Evolutionary conservation across 1,139 yeast species (phyloP).

Genomic region (Geotrichum australiense): DNA sequence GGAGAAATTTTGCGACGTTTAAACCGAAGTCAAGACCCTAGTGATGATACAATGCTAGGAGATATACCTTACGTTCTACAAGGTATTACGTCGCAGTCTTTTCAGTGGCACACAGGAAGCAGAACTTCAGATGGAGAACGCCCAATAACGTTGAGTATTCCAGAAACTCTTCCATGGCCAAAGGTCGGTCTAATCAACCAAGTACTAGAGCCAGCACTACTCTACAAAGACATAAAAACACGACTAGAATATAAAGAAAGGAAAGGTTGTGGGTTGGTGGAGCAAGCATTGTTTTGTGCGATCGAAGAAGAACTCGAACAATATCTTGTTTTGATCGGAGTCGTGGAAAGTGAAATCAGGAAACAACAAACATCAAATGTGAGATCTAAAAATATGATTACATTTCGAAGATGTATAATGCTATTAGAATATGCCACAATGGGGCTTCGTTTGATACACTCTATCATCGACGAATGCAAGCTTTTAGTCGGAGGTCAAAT

Average conservation of each 20-base stretch:
- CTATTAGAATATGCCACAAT: constrained; percentile 47
- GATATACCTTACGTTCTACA: constrained; percentile 61
- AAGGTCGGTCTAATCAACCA: constrained; percentile 50
- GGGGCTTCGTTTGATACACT: constrained; percentile 50
- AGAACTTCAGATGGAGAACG: constrained; percentile 11
- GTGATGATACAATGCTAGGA: constrained; percentile 48
- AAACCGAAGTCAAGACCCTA: constrained; percentile 22
- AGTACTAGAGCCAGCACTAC: constrained; percentile 66
- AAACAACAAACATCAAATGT: constrained; percentile 20
- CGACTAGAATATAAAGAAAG: constrained; percentile 29
- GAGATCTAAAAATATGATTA: constrained; percentile 21
- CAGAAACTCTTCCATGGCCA: constrained; percentile 50
- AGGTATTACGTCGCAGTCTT: constrained; percentile 63
- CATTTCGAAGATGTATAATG: constrained; percentile 40
- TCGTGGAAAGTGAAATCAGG: constrained; percentile 38
- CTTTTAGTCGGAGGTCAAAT: constrained; percentile 48
- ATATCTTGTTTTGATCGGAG: constrained; percentile 53
- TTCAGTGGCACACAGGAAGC: constrained; percentile 42
- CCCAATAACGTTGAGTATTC: constrained; percentile 35
- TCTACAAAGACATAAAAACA: constrained; percentile 45
- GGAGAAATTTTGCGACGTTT: constrained; percentile 14
- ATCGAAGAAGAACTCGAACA: constrained; percentile 46
- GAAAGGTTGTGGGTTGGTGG: constrained; percentile 39
- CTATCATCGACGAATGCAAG: constrained; percentile 35
- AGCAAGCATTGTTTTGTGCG: constrained; percentile 57